These are phyloP conservation scores for Yamadazyma taylorii DNA, from an alignment of 1,139 yeast species.

Conservation along the genomic window DNA sequence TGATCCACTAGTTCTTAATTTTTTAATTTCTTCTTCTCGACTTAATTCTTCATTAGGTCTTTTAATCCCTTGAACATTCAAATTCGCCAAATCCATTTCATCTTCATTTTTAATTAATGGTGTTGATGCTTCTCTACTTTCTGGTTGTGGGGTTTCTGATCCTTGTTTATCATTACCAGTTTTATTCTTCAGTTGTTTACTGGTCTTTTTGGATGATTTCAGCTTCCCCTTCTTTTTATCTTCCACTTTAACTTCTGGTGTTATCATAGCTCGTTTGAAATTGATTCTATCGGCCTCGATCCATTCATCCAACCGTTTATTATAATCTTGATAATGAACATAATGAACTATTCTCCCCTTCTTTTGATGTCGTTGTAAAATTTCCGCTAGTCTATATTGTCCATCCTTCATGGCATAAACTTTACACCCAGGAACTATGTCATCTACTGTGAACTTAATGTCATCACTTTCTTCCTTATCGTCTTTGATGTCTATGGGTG, in stretches of 20 bases:
- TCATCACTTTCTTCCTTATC: slow-evolving; percentile 13
- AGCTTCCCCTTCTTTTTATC: slow-evolving; percentile 36
- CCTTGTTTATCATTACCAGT: slow-evolving; percentile 13
- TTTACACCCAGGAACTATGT: slow-evolving; percentile 71
- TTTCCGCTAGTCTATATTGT: slow-evolving; percentile 78
- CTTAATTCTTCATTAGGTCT: slow-evolving; percentile 69
- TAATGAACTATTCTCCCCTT: slow-evolving; percentile 81
- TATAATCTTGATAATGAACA: slow-evolving; percentile 92
- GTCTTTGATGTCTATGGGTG: slow-evolving; percentile 16
- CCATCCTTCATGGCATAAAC: slow-evolving; percentile 81
- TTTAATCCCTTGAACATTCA: slow-evolving; percentile 78
- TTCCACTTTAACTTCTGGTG: slow-evolving; percentile 67
- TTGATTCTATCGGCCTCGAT: slow-evolving; percentile 71
- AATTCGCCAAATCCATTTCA: slow-evolving; percentile 81
- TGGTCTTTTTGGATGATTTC: slow-evolving; percentile 24
- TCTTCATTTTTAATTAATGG: slow-evolving; percentile 46
- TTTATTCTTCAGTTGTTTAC: slow-evolving; percentile 18
- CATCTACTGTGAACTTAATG: slow-evolving; percentile 37
- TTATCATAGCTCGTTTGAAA: slow-evolving; percentile 60
- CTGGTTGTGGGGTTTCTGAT: slow-evolving; percentile 17
- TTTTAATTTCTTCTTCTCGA: slow-evolving; percentile 89
- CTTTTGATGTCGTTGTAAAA: slow-evolving; percentile 71
- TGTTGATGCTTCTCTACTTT: slow-evolving; percentile 21
- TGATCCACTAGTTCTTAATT: slow-evolving; percentile 88
- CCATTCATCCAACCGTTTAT: slow-evolving; percentile 93